Base-by-base conservation (phyloP, 345 rosid genomes). In the Linum lewisii region DNA sequence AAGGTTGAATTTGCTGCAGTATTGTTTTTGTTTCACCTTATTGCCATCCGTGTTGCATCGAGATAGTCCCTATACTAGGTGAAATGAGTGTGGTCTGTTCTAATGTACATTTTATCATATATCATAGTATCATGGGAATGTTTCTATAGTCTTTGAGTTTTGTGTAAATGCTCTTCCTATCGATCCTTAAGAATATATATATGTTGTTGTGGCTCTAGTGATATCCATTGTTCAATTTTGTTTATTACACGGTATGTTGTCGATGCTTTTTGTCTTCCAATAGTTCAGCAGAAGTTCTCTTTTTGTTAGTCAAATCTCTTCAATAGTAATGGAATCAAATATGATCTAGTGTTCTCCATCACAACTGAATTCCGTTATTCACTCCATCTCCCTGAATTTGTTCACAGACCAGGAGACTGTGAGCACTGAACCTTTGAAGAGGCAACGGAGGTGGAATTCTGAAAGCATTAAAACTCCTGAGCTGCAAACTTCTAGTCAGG, bases 371-470 rank as follows among this genome's bases (percentile, higher is more conserved):
- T 57, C 29, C 36, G 15, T 10, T 37, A 16, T 5, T 38, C 16
- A 6, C 19, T 54, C 44, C 5, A 18, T 63, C 9, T 15, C 23
- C 23, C 51, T 49, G 26, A 54, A 13, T 5, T 52, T 22, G n/a
- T 69, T 59, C 58, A 54, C 80, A 90, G 99, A 79, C 75, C 84
- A 80, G 76, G 96, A 88, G 67, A 73, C 80, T 63, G 71, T 62
- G 56, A 78, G 66, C 69, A 71, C 55, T 60, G 97, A 83, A 69
- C 86, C 90, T 59, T 59, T 79, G n/a, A 94, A 94, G 79, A 78
- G 96, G 74, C 96, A 86, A 63, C 82, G 96, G 51, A 81, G 77
- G 66, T 94, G 99, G 99, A 85, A 81, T 77, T 68, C 99, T 67
- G 95, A 78, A 58, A 74, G 64, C 64, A 34, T 79, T 7, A 84